Evolutionary conservation across 31 red algal genomes (phyloP).

Genomic region (Porphyra umbilicalis): DNA sequence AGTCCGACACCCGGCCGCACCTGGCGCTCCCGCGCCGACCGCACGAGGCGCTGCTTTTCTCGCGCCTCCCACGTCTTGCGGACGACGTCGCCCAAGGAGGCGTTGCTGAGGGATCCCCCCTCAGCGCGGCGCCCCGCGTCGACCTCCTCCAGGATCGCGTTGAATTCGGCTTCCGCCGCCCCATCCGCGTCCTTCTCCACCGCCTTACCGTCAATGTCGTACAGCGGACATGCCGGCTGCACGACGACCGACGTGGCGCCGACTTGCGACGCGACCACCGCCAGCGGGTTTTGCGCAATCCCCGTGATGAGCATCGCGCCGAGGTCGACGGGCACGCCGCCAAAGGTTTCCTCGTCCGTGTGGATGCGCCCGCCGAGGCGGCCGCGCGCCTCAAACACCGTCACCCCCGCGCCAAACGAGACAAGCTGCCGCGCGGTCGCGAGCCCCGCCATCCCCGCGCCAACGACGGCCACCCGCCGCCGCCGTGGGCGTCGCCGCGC

Average conservation of each 20-base stretch:
- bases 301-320: constrained; percentile 95
- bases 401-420: constrained; percentile 50
- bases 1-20: neutral
- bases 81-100: neutral
- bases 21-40: neutral
- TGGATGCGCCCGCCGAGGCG: constrained; percentile 71
- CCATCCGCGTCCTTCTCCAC: constrained; percentile 53
- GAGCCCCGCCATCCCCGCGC: constrained; percentile 81
- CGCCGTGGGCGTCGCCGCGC: neutral
- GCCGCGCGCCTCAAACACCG: constrained; percentile 57
- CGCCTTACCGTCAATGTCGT: constrained; percentile 50
- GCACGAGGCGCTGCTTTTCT: neutral
- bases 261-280: constrained; percentile 55
- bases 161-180: constrained; percentile 55
- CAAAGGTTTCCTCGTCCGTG: constrained; percentile 23
- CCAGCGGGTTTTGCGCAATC: constrained; percentile 65
- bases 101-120: neutral
- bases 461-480: constrained; percentile 52
- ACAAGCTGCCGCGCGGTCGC: constrained; percentile 68
- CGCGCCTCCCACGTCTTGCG: neutral
- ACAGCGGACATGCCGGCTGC: constrained; percentile 64
- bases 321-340: constrained; percentile 45
- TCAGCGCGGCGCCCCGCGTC: neutral
- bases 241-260: constrained; percentile 25
- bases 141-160: constrained; percentile 47